phyloP scores from a whole-genome alignment of 2,329 filamentous ascomycete species.

The Penicillium vulpinum region DNA sequence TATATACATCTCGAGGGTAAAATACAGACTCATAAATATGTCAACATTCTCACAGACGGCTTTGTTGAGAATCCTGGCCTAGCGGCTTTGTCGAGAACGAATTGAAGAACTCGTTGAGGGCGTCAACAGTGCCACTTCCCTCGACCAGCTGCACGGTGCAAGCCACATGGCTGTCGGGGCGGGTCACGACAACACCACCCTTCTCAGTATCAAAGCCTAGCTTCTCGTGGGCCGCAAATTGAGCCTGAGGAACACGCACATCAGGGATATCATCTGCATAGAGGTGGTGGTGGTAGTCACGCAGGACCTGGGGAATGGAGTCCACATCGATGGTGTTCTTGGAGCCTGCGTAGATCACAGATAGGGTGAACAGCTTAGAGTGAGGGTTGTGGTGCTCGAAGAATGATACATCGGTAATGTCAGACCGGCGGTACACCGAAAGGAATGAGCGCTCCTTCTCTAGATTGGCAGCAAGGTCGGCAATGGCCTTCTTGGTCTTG shows the following conservation, averaged over 20 bases:
- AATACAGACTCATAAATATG: slow-evolving; percentile 16
- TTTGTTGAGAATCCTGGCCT: slow-evolving; percentile 36
- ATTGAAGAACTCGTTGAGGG: slow-evolving; percentile 78
- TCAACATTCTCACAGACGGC: slow-evolving; percentile 32
- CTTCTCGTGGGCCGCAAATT: slow-evolving; percentile 79
- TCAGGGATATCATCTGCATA: slow-evolving; percentile 85
- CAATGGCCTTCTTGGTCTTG: slow-evolving; percentile 62
- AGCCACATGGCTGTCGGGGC: slow-evolving; percentile 85
- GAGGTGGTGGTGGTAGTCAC: slow-evolving; percentile 75
- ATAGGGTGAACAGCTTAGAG: slow-evolving; percentile 76
- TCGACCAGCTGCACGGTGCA: slow-evolving; percentile 72
- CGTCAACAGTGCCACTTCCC: slow-evolving; percentile 76
- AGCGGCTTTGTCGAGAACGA: slow-evolving; percentile 64
- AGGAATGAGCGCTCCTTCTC: slow-evolving; percentile 71
- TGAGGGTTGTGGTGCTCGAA: slow-evolving; percentile 86
- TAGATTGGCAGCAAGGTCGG: slow-evolving; percentile 68
- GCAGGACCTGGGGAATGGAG: slow-evolving; percentile 69
- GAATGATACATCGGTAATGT: slow-evolving; percentile 64
- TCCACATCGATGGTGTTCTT: slow-evolving; percentile 71
- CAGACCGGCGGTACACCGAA: slow-evolving; percentile 61
- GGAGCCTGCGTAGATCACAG: slow-evolving; percentile 69
- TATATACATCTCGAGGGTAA: slow-evolving; percentile 22
- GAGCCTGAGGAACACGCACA: slow-evolving; percentile 65
- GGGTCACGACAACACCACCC: slow-evolving; percentile 78
- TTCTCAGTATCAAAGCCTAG: slow-evolving; percentile 73